A percentile compares a stretch with the other conserved stretches of the same genome.
Conservation (phyloP, 2,329 filamentous ascomycete species). For the Talaromyces rugulosus region DNA sequence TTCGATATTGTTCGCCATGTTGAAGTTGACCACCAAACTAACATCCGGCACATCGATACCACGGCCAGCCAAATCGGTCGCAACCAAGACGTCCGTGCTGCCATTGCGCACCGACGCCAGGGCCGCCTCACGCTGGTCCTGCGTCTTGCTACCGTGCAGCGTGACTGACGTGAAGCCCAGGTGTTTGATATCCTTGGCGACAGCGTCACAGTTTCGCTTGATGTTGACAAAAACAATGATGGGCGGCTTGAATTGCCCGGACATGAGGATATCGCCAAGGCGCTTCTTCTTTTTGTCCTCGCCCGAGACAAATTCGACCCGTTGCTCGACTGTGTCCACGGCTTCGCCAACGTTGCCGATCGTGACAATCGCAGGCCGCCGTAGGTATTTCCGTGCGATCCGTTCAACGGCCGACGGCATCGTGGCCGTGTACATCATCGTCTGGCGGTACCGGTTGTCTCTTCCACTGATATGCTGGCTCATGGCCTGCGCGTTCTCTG, state of each 20-base stretch:
- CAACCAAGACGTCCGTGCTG: conserved; percentile 80
- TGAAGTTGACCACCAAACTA: conserved; percentile 94
- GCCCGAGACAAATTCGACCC: conserved; percentile 82
- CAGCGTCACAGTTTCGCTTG: conserved; percentile 95
- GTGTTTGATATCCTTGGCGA: conserved; percentile 88
- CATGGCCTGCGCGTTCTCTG: conserved; percentile 85
- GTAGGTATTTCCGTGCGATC: conserved; percentile 95
- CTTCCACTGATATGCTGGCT: conserved; percentile 68
- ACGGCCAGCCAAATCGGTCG: conserved; percentile 90
- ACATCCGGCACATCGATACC: conserved; percentile 98
- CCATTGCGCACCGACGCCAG: conserved; percentile 79
- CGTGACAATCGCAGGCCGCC: conserved; percentile 85
- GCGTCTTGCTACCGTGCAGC: conserved; percentile 91
- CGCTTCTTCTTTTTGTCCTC: conserved; percentile 97
- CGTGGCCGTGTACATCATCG: conserved; percentile 99
- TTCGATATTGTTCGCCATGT: conserved; percentile 92
- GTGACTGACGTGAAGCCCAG: conserved; percentile 91
- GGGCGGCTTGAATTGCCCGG: conserved; percentile 74
- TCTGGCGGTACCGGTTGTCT: conserved; percentile 78
- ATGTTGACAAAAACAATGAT: conserved; percentile 99
- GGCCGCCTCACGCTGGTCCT: conserved; percentile 94
- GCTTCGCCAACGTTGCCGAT: conserved; percentile 95
- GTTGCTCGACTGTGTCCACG: conserved; percentile 95
- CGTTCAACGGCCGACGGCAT: conserved; percentile 92
- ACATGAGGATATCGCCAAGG: conserved; percentile 81